Evolutionary conservation across 768 basidiomycete species (phyloP).

Genomic region (Suillus fuscotomentosus): DNA sequence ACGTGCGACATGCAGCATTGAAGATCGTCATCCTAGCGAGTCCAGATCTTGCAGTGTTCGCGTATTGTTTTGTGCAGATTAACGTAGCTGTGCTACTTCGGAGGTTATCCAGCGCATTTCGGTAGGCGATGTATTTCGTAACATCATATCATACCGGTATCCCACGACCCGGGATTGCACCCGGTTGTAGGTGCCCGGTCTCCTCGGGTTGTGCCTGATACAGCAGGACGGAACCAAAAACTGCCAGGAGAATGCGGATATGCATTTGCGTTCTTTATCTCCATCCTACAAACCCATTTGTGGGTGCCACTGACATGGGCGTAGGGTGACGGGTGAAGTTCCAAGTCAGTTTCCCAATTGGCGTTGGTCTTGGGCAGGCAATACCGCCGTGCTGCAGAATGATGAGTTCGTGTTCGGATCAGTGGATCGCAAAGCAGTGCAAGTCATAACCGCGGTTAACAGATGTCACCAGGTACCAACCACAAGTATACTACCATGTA

Average conservation of each 20-base stretch:
- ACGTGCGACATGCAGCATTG: neutral
- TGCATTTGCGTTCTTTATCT: neutral
- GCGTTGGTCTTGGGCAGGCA: neutral
- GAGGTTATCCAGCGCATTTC: neutral
- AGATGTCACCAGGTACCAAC: neutral
- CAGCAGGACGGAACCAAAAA: neutral
- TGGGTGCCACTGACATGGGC: neutral
- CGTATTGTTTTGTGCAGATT: neutral
- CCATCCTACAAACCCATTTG: neutral
- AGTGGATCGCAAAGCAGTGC: neutral
- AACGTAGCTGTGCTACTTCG: neutral
- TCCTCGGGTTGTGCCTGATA: neutral
- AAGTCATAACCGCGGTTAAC: neutral
- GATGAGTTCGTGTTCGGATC: neutral
- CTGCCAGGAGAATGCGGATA: neutral
- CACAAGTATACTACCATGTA: neutral
- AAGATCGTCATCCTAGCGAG: neutral
- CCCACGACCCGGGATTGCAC: neutral
- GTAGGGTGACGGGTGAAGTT: neutral
- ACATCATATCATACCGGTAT: neutral
- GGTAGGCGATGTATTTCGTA: neutral
- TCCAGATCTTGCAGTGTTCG: neutral
- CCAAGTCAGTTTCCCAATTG: neutral
- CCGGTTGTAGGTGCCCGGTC: neutral
- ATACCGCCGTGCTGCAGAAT: neutral